Conservation (phyloP, 2,329 filamentous ascomycete species). For the Trichoderma brevicompactum region DNA sequence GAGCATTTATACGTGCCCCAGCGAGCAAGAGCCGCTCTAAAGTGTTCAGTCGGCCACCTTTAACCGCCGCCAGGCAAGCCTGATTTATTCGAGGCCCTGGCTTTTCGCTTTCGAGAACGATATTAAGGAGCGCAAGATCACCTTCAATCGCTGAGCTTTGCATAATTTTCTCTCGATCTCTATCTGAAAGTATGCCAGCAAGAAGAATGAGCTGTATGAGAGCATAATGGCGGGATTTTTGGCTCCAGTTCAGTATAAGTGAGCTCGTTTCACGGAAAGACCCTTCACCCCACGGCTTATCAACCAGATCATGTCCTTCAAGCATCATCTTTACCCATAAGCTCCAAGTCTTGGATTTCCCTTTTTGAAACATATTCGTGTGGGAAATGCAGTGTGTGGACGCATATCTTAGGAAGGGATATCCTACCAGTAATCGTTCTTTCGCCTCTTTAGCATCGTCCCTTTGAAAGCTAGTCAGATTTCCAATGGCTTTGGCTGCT, state of each 20-base stretch:
- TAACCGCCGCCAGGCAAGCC: not conserved
- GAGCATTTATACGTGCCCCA: not conserved
- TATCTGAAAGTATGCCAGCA: not conserved
- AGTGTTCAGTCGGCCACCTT: not conserved
- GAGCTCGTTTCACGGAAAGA: not conserved
- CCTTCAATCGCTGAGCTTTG: not conserved
- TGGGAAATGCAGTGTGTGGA: conserved; percentile 25
- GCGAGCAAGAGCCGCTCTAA: not conserved
- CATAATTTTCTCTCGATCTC: not conserved
- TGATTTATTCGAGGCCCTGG: not conserved
- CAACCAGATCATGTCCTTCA: not conserved
- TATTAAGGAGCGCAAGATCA: not conserved
- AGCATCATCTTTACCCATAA: conserved; percentile 11
- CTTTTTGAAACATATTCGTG: conserved; percentile 6
- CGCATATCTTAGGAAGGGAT: conserved; percentile 30
- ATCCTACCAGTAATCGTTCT: not conserved
- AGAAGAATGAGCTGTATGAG: not conserved
- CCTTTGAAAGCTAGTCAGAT: not conserved
- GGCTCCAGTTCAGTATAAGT: not conserved
- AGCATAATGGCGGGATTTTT: not conserved
- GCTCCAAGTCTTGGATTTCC: conserved; percentile 13
- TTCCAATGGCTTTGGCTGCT: not conserved
- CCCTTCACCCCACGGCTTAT: not conserved
- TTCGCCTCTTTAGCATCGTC: not conserved
- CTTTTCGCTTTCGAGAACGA: not conserved